Conservation (phyloP, 495 filamentous ascomycete genomes). For the Darksidea phi region DNA sequence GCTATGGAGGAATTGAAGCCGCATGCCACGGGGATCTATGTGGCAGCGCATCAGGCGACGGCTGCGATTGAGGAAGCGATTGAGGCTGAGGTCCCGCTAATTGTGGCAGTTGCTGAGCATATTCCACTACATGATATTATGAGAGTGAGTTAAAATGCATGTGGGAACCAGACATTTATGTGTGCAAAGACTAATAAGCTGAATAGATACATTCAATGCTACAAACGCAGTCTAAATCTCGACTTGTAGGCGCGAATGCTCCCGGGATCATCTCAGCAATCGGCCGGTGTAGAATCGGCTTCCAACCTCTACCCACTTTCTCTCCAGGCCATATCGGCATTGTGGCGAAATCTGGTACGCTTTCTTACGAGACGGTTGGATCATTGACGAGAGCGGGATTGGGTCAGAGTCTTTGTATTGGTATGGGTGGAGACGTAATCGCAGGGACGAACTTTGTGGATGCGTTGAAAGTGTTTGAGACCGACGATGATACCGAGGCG, state of each 20-base stretch:
- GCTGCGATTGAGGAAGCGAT: conserved; percentile 85
- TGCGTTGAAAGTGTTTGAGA: conserved; percentile 67
- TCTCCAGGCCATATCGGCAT: conserved; percentile 74
- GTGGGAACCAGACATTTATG: not conserved
- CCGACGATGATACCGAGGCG: conserved; percentile 74
- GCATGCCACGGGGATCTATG: conserved; percentile 83
- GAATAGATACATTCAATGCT: conserved; percentile 72
- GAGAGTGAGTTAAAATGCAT: conserved; percentile 53
- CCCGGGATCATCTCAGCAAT: conserved; percentile 85
- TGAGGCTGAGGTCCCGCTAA: conserved; percentile 80
- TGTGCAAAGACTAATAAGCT: conserved; percentile 20
- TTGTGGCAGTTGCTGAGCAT: conserved; percentile 89
- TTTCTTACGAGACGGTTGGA: conserved; percentile 86
- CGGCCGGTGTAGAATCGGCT: conserved; percentile 80
- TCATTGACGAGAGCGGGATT: conserved; percentile 78
- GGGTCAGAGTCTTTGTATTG: conserved; percentile 82
- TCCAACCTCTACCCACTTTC: conserved; percentile 79
- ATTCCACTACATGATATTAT: conserved; percentile 85
- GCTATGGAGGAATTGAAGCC: conserved; percentile 75
- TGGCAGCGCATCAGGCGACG: conserved; percentile 74
- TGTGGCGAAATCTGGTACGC: conserved; percentile 81
- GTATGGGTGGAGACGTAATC: conserved; percentile 82
- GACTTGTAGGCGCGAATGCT: conserved; percentile 81
- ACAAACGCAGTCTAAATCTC: conserved; percentile 73
- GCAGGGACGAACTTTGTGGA: conserved; percentile 82